Conservation (phyloP, 116 monocot genomes). For the Posidonia oceanica region DNA sequence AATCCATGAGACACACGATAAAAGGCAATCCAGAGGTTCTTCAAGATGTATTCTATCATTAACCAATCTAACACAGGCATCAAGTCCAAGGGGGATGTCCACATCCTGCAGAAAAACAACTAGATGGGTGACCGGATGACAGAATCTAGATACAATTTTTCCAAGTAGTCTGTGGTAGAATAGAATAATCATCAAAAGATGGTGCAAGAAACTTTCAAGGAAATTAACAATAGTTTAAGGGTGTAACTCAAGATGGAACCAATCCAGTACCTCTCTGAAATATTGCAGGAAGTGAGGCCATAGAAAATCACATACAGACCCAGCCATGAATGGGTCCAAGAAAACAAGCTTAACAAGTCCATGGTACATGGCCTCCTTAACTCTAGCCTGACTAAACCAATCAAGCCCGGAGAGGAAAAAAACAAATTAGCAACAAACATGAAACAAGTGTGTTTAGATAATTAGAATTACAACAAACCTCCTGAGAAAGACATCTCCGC, state of each 20-base stretch:
- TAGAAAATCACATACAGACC: constrained; percentile 60
- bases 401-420: neutral
- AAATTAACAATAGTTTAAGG: neutral
- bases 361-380: constrained; percentile 60
- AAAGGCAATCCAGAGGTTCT: constrained; percentile 71
- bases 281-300: constrained; percentile 84
- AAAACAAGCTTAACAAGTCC: constrained; percentile 67
- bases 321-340: constrained; percentile 47
- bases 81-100: constrained; percentile 35
- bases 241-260: too few species aligned
- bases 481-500: constrained; percentile 68
- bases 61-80: constrained; percentile 60
- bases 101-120: constrained; percentile 37
- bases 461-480: constrained; percentile 31
- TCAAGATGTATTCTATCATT: constrained; percentile 39
- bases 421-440: neutral
- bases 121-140: too few species aligned
- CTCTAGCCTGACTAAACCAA: constrained; percentile 36
- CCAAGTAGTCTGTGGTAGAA: neutral
- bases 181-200: neutral
- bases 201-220: neutral
- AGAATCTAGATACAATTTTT: neutral
- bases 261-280: constrained; percentile 43
- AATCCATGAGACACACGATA: constrained; percentile 78
- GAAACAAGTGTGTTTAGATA: neutral